Evolutionary conservation across 768 basidiomycete species (phyloP), one percentile per base, ranked within the genome.

Genomic region (Pisolithus microcarpus): DNA sequence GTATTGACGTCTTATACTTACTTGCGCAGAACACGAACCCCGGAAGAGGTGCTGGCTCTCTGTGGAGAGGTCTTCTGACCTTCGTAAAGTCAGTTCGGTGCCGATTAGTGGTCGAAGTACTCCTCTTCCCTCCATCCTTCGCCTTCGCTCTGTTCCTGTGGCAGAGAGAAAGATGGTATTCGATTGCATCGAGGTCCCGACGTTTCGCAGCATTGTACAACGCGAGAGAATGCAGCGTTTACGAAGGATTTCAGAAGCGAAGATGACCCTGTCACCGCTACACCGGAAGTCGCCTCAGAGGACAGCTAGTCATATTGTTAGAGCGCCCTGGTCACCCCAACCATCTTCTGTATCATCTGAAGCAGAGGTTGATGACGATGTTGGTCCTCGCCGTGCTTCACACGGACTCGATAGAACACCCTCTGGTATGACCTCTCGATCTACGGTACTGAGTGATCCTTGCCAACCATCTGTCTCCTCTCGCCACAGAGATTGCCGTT

Each of bases 131-230:
- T 30, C 47, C 7, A 45, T 59, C 6, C 52, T 51, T 24, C 62
- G 62, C 38, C 55, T 43, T 24, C 47, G 36, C 30, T 70, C 70
- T 19, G 50, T 57, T 26, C 66, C 65, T 2, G 40, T 51, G 18
- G 54, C 42, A 15, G 37, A 30, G 24, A 64, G 53, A 47, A 55
- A 46, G 43, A 55, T 52, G 46, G 53, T 57, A n/a, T 62, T 71
- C 21, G 67, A 70, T 28, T 62, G 63, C 10, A 52, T 71, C 16
- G 57, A 62, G 18, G 51, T 72, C 15, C 66, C 64, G 16, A 61
- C 63, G 31, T 43, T 59, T 19, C 56, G 52, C 19, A 54, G 55
- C 50, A 47, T 55, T 37, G 30, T 55, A 48, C 48, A 54, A 52
- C 43, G 50, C 56, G 52, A 55, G 38, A 47, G 6, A 19, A 46